phyloP scores from a whole-genome alignment of 2,329 filamentous ascomycete genomes.

The Colletotrichum liriopes region DNA sequence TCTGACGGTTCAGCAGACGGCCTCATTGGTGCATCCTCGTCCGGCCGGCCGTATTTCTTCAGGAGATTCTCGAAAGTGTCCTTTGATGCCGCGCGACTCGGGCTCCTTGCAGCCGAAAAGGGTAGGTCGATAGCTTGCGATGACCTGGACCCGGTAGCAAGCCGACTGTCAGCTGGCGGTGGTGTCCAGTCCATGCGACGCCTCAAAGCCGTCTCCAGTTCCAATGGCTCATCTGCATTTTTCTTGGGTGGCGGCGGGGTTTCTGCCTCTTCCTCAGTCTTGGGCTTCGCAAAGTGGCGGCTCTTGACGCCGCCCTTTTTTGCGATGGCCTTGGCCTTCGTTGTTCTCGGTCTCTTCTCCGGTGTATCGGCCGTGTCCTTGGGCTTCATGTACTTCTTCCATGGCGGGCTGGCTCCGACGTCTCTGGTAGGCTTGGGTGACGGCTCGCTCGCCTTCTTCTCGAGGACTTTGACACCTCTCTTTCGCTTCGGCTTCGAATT shows the following conservation, averaged over 20 bases:
- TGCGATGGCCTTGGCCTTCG: constrained; percentile 46
- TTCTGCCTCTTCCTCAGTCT: constrained; percentile 15
- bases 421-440: constrained; percentile 14
- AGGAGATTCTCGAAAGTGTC: constrained; percentile 62
- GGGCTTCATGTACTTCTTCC: constrained; percentile 53
- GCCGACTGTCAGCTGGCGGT: constrained; percentile 59
- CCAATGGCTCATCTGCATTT: constrained; percentile 51
- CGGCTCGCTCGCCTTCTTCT: constrained; percentile 39
- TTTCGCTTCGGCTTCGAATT: constrained; percentile 37
- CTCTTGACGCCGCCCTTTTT: constrained; percentile 53
- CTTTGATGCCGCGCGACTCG: constrained; percentile 41
- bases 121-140: constrained; percentile 52
- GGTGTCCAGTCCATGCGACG: constrained; percentile 80
- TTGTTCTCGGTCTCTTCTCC: constrained; percentile 1
- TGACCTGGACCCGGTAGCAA: constrained; percentile 51
- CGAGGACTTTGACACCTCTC: constrained; percentile 34
- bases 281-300: constrained; percentile 51
- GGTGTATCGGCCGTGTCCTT: constrained; percentile 38
- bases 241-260: constrained; percentile 5
- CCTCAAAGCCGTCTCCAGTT: constrained; percentile 65
- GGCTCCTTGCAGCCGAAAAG: constrained; percentile 46
- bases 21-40: constrained; percentile 42
- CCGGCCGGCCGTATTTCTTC: constrained; percentile 58
- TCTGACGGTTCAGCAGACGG: constrained; percentile 43
- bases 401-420: constrained; percentile 47